A percentile compares a stretch with the other conserved stretches of the same genome.
phyloP scores from a whole-genome alignment of 2,329 filamentous ascomycete genomes.

The Cordyceps tenuipes region DNA sequence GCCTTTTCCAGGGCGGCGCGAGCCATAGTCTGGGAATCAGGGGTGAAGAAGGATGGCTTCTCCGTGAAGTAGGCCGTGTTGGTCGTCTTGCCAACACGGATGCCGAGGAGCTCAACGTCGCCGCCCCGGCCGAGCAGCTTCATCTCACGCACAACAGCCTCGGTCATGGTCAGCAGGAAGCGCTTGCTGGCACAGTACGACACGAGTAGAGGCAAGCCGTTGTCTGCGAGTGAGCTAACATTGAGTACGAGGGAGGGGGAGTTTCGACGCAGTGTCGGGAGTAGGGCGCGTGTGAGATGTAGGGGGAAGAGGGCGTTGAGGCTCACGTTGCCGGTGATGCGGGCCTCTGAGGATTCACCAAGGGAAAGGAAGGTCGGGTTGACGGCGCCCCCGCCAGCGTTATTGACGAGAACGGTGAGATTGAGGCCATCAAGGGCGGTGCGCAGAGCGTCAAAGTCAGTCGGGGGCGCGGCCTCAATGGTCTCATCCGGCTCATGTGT shows the following conservation, averaged over 20 bases:
- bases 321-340: slow-evolving; percentile 33
- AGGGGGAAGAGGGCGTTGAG: slow-evolving; percentile 42
- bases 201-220: slow-evolving; percentile 37
- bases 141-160: slow-evolving; percentile 34
- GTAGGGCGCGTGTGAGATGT: slow-evolving; percentile 34
- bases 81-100: slow-evolving; percentile 16
- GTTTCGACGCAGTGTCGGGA: slow-evolving; percentile 34
- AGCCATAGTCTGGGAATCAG: slow-evolving; percentile 14
- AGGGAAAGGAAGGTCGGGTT: slow-evolving; percentile 28
- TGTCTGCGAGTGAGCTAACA: slow-evolving; percentile 37
- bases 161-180: slow-evolving; percentile 33
- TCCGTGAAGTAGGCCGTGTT: slow-evolving; percentile 14
- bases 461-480: neutral
- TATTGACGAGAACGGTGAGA: slow-evolving; percentile 17
- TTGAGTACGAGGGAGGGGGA: slow-evolving; percentile 41
- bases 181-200: slow-evolving; percentile 39
- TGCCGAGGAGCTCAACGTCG: slow-evolving; percentile 13
- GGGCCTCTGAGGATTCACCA: slow-evolving; percentile 24
- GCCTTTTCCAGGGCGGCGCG: slow-evolving; percentile 14
- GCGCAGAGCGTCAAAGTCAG: slow-evolving; percentile 6
- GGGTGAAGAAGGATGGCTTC: slow-evolving; percentile 15
- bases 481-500: neutral
- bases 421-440: slow-evolving; percentile 14
- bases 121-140: slow-evolving; percentile 13
- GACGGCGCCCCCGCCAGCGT: slow-evolving; percentile 23